Percentiles rank a stretch among this genome's conserved stretches.
Conservation (phyloP, 2,329 filamentous ascomycete species). For the Ophiostoma ulmi region DNA sequence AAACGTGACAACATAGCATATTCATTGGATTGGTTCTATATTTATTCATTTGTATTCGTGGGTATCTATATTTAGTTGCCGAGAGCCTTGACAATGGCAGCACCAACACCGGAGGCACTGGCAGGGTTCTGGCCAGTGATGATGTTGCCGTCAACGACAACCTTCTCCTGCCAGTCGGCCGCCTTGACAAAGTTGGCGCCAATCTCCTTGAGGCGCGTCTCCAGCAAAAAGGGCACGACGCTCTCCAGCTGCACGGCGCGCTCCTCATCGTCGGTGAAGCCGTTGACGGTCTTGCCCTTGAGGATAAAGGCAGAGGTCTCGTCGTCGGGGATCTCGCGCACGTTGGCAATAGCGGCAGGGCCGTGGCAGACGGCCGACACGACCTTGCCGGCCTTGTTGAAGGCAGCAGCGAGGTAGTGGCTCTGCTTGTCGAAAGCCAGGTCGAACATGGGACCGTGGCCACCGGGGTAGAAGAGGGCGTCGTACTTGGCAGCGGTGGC, state of each 20-base stretch:
- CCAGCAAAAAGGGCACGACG: slow-evolving; percentile 55
- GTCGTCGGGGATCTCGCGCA: slow-evolving; percentile 46
- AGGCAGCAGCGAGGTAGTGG: slow-evolving; percentile 57
- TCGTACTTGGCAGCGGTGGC: slow-evolving; percentile 31
- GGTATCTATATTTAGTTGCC: background rate
- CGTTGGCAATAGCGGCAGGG: slow-evolving; percentile 55
- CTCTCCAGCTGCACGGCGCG: slow-evolving; percentile 38
- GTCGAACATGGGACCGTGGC: slow-evolving; percentile 63
- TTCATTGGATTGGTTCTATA: background rate
- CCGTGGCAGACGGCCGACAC: slow-evolving; percentile 66
- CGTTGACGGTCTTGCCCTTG: slow-evolving; percentile 53
- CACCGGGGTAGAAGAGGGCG: slow-evolving; percentile 39
- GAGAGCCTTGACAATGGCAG: slow-evolving; percentile 39
- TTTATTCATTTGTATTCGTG: slow-evolving; percentile 1
- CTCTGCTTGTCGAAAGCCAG: slow-evolving; percentile 53
- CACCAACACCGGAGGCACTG: slow-evolving; percentile 47
- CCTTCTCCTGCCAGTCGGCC: slow-evolving; percentile 45
- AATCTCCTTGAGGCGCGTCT: slow-evolving; percentile 47
- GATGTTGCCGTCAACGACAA: slow-evolving; percentile 47
- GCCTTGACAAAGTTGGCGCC: slow-evolving; percentile 55
- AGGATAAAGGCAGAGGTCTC: slow-evolving; percentile 42
- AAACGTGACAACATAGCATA: background rate
- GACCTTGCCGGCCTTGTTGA: slow-evolving; percentile 57
- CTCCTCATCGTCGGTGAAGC: slow-evolving; percentile 56
- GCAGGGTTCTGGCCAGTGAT: slow-evolving; percentile 57